Conservation (phyloP, 768 basidiomycete species). For the Hygrophorus pudorinus region DNA sequence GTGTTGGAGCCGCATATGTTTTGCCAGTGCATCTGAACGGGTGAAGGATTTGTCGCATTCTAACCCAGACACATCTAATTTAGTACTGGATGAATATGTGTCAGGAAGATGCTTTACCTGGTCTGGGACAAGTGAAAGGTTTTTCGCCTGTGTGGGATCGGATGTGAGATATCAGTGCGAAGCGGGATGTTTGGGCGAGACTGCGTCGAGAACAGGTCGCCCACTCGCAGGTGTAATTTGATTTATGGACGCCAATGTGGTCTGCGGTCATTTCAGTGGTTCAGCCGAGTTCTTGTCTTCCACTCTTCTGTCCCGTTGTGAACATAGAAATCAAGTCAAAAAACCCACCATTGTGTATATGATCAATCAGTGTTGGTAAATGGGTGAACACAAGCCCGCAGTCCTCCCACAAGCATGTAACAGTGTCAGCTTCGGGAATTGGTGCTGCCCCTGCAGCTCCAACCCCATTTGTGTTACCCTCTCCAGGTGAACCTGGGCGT, state of each 20-base stretch:
- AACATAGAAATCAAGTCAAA: neutral
- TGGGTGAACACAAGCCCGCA: conserved; percentile 69
- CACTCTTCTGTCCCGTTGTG: no score
- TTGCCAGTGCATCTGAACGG: conserved; percentile 86
- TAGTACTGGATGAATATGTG: neutral
- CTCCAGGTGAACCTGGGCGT: conserved; percentile 28
- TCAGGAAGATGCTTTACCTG: conserved; percentile 40
- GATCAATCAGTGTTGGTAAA: conserved; percentile 66
- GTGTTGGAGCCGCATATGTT: conserved; percentile 87
- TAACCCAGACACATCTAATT: conserved; percentile 16
- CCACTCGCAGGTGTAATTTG: conserved; percentile 89
- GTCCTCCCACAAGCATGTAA: conserved; percentile 77
- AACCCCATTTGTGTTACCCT: conserved; percentile 8
- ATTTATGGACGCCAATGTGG: conserved; percentile 77
- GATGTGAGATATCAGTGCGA: conserved; percentile 84
- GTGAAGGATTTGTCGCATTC: conserved; percentile 96
- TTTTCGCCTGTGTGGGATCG: conserved; percentile 93
- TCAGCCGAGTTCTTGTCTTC: neutral
- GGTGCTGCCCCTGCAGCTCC: neutral
- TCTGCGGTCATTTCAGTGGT: conserved; percentile 28
- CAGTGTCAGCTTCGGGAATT: conserved; percentile 37
- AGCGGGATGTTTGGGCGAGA: conserved; percentile 78
- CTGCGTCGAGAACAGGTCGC: conserved; percentile 69
- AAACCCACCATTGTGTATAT: conserved; percentile 69
- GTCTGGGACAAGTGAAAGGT: conserved; percentile 73